Base-by-base conservation (phyloP, 768 basidiomycete species). In the Rhizopogon vesiculosus region DNA sequence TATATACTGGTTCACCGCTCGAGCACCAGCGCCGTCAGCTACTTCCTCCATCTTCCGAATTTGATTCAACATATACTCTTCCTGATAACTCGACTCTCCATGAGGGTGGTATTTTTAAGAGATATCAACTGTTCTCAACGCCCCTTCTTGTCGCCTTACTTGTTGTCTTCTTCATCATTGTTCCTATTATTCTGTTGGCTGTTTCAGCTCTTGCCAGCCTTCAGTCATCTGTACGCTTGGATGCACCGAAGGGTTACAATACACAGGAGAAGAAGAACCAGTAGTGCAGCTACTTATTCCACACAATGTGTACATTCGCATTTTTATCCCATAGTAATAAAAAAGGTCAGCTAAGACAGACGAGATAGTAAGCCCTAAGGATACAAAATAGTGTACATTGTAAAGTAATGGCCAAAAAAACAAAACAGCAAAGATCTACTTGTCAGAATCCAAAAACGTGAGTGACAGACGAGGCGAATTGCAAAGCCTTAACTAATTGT, bases 231-330 rank as follows among this genome's bases (percentile, higher is more conserved):
- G 62, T 86, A 45, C 75, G 82, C 38, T 77, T 79, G 39, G 86
- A 87, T 56, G 71, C 77, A 8, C 83, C 86, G 16, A 89, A 84
- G 69, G 81, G 81, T 7, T 89, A 79, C 64, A 83, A 71, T 63
- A 84, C 87, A 5, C 74, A 76, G 49, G 88, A 89, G 66, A 90
- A 78, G 76, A 92, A 92, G 79, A 83, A 74, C 60, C 88, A 91
- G 75, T 91, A 78, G 68, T 56, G 54, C 43, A 51, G 45, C 57
- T 25, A 38, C 31, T 25, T 45, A 60, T 62, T 55, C 64, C 53
- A 58, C 33, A 45, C 42, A 49, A n/a, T 42, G 61, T 56, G 59
- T 58, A 58, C 48, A 49, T 38, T 39, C 5, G 16, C 13, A 35
- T 29, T 19, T 49, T 50, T 31, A 33, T 29, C 18, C 39, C 48